phyloP scores from a whole-genome alignment of 129 eudicot species.

The Apium graveolens region DNA sequence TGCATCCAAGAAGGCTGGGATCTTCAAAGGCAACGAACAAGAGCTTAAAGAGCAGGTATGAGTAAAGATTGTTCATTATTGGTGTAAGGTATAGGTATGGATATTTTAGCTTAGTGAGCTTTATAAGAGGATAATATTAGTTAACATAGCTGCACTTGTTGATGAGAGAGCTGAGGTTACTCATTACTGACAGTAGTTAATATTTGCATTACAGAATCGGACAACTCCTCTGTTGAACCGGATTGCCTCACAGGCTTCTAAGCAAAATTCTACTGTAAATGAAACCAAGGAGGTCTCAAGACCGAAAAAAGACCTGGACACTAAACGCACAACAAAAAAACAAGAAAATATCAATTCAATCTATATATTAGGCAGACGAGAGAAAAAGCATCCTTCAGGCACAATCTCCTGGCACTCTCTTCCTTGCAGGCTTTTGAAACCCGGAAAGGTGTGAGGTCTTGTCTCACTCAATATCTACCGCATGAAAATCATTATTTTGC shows the following conservation, averaged over 20 bases:
- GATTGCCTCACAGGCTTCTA: constrained; percentile 26
- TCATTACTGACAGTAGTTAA: neutral
- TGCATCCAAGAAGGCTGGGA: neutral
- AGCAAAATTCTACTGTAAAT: constrained; percentile 8
- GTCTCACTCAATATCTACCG: neutral
- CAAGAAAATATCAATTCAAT: constrained; percentile 54
- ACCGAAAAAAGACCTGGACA: constrained; percentile 17
- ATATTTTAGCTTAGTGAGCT: neutral
- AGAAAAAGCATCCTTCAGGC: constrained; percentile 48
- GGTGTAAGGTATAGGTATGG: neutral
- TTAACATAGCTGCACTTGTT: constrained; percentile 11
- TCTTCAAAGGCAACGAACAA: constrained; percentile 6
- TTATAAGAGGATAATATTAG: neutral
- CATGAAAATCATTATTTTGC: neutral
- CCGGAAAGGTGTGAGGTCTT: constrained; percentile 60
- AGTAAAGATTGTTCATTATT: constrained; percentile 10
- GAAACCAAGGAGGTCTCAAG: constrained; percentile 18
- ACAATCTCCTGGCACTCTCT: constrained; percentile 49
- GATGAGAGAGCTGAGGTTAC: constrained; percentile 4
- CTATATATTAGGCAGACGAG: constrained; percentile 26
- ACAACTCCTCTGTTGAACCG: constrained; percentile 28
- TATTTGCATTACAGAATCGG: constrained; percentile 30
- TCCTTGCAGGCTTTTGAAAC: constrained; percentile 55
- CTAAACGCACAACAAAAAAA: constrained; percentile 28
- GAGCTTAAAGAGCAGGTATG: constrained; percentile 13